phyloP scores from a whole-genome alignment of 225 moss, liverwort and hornwort genomes.

The Polytrichum formosum region DNA sequence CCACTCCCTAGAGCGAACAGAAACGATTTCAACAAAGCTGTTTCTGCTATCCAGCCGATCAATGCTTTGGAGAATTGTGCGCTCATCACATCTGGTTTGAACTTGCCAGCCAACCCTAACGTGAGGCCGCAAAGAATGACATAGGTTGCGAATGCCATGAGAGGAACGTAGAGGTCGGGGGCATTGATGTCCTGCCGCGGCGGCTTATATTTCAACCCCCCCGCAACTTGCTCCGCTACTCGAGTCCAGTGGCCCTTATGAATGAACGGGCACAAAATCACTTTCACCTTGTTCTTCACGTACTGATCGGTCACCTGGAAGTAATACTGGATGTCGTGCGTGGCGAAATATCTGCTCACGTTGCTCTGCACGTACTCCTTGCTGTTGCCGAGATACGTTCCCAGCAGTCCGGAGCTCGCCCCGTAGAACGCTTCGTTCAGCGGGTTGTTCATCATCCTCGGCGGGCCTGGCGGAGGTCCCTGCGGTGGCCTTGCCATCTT shows the following conservation, averaged over 20 bases:
- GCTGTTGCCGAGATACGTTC: constrained; percentile 76
- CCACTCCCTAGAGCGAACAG: constrained; percentile 71
- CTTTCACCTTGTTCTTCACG: constrained; percentile 97
- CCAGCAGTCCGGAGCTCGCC: constrained; percentile 67
- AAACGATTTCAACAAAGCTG: constrained; percentile 58
- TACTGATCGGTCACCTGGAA: constrained; percentile 98
- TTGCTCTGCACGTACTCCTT: constrained; percentile 98
- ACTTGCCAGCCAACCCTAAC: constrained; percentile 76
- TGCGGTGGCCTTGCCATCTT: constrained; percentile 21
- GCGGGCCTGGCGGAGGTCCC: neutral
- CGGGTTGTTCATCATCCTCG: constrained; percentile 36
- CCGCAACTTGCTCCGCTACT: constrained; percentile 97
- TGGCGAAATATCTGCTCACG: constrained; percentile 94
- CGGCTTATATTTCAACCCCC: constrained; percentile 92
- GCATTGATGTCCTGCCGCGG: constrained; percentile 97
- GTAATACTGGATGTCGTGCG: constrained; percentile 90
- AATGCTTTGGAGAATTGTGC: constrained; percentile 76
- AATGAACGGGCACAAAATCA: constrained; percentile 84
- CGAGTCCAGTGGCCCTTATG: constrained; percentile 98
- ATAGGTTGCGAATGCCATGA: constrained; percentile 94
- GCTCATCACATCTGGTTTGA: constrained; percentile 78
- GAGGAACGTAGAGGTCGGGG: constrained; percentile 86
- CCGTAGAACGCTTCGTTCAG: constrained; percentile 88
- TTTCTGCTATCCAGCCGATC: constrained; percentile 72
- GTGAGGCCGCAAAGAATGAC: constrained; percentile 76